Percentiles rank a stretch among this genome's conserved stretches.
Evolutionary conservation across 768 basidiomycete genomes (phyloP).

Genomic region (Kwoniella dejecticola): DNA sequence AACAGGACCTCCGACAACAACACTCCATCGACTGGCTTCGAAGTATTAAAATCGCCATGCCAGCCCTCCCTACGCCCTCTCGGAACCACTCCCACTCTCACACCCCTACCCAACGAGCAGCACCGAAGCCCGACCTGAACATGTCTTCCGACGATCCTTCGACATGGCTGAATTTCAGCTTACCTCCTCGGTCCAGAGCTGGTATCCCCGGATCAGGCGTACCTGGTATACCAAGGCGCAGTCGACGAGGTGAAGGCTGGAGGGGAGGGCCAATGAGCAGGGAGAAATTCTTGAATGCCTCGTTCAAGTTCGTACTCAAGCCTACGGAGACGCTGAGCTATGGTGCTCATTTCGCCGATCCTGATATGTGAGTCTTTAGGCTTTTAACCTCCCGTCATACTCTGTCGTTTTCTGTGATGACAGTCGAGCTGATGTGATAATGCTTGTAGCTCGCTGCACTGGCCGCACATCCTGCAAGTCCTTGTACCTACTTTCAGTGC

Average conservation of each 20-base stretch:
- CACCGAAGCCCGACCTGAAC: conserved; percentile 18
- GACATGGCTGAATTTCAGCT: conserved; percentile 77
- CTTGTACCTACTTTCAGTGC: conserved; percentile 83
- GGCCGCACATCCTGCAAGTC: conserved; percentile 93
- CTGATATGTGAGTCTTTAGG: conserved; percentile 74
- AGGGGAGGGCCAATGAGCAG: conserved; percentile 78
- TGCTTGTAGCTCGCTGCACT: conserved; percentile 80
- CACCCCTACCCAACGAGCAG: not conserved
- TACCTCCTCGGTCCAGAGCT: conserved; percentile 75
- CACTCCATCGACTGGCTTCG: not conserved
- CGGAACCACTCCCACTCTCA: not conserved
- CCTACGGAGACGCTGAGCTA: conserved; percentile 74
- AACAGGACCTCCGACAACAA: not conserved
- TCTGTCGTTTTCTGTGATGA: conserved; percentile 6
- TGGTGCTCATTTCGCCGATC: conserved; percentile 91
- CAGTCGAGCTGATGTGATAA: too few species aligned
- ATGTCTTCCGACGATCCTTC: conserved; percentile 33
- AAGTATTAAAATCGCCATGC: conserved; percentile 2
- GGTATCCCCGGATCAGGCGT: conserved; percentile 38
- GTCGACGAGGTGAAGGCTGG: conserved; percentile 63
- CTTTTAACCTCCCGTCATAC: not conserved
- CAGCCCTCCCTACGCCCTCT: conserved; percentile 9
- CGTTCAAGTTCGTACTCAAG: conserved; percentile 93
- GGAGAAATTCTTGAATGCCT: conserved; percentile 94
- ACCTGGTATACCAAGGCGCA: conserved; percentile 65